Percentiles rank a stretch among this genome's conserved stretches.
phyloP scores from a whole-genome alignment of 164 flowering plant species.

The Aristolochia californica region DNA sequence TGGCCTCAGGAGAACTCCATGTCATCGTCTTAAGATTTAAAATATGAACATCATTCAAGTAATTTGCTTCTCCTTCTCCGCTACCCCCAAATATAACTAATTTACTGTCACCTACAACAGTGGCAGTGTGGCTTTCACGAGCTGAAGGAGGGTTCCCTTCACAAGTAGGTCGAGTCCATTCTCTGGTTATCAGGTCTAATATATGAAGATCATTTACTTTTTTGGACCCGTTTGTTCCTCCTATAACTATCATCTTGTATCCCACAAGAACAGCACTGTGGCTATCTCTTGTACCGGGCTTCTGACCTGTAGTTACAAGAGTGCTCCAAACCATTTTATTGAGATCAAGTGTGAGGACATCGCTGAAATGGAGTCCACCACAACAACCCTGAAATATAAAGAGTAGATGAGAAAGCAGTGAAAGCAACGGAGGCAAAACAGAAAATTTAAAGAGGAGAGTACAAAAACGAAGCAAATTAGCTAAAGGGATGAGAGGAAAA shows the following conservation, averaged over 20 bases:
- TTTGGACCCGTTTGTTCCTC: conserved; percentile 83
- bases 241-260: conserved; percentile 69
- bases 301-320: conserved; percentile 56
- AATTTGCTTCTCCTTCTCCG: conserved; percentile 83
- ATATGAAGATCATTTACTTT: conserved; percentile 80
- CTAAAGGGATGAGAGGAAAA: no score
- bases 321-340: conserved; percentile 67
- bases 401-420: background rate
- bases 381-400: conserved; percentile 69
- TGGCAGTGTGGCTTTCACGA: conserved; percentile 86
- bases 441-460: background rate
- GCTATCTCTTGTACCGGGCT: conserved; percentile 92
- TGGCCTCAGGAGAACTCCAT: conserved; percentile 65
- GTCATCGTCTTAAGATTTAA: conserved; percentile 63
- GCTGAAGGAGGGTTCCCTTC: conserved; percentile 65
- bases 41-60: conserved; percentile 80
- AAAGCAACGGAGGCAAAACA: background rate
- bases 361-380: conserved; percentile 84
- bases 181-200: conserved; percentile 52
- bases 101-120: conserved; percentile 53
- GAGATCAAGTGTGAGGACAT: conserved; percentile 63
- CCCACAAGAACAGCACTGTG: conserved; percentile 71
- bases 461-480: background rate
- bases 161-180: conserved; percentile 60
- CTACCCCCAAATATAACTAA: conserved; percentile 92